phyloP scores from a whole-genome alignment of 305 asterid species.

The Euphrasia arctica region DNA sequence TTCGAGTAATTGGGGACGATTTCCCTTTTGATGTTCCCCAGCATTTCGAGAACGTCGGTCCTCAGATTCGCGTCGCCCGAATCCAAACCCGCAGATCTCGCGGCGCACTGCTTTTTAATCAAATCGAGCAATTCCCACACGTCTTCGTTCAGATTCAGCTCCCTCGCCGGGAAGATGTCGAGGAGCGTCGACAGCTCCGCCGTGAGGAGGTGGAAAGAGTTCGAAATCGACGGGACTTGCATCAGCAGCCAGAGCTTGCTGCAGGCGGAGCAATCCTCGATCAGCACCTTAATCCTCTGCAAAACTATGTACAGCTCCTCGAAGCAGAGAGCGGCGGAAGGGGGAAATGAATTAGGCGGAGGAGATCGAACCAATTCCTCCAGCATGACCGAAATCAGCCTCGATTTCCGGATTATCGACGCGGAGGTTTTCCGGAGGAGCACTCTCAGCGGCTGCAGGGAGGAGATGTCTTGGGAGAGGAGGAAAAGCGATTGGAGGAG shows the following conservation, averaged over 20 bases:
- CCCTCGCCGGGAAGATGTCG: constrained; percentile 66
- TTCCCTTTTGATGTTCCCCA: constrained; percentile 58
- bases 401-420: constrained; percentile 52
- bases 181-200: constrained; percentile 68
- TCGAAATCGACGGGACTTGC: constrained; percentile 47
- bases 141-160: constrained; percentile 55
- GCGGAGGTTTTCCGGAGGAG: constrained; percentile 51
- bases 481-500: constrained; percentile 61
- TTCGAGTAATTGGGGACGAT: constrained; percentile 56
- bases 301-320: constrained; percentile 72
- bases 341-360: constrained; percentile 37
- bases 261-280: constrained; percentile 53
- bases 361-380: constrained; percentile 60
- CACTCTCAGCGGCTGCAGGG: constrained; percentile 40
- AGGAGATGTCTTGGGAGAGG: constrained; percentile 57
- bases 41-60: constrained; percentile 45
- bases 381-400: constrained; percentile 52
- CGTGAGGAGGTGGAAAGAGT: constrained; percentile 49
- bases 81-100: constrained; percentile 37
- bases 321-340: constrained; percentile 70
- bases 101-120: constrained; percentile 63
- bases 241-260: constrained; percentile 82
- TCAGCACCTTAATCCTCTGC: constrained; percentile 50
- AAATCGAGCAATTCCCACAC: constrained; percentile 56
- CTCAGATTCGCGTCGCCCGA: constrained; percentile 45